Conservation (phyloP, 2,329 filamentous ascomycete genomes). For the Beauveria bassiana region DNA sequence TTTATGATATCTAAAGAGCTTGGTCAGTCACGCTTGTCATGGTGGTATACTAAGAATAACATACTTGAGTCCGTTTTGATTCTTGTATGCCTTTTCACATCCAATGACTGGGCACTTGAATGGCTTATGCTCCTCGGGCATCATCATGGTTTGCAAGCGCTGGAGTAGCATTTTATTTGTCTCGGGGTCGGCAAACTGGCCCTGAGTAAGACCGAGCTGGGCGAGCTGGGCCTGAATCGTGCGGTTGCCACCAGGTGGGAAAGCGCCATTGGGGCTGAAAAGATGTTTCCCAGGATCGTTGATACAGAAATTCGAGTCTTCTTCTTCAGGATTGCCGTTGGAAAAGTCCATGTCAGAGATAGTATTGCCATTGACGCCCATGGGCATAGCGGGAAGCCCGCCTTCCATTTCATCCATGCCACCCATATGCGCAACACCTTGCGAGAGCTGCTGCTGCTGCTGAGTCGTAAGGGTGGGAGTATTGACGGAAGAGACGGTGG, state of each 20-base stretch:
- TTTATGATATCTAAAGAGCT: constrained; percentile 51
- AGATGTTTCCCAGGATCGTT: constrained; percentile 92
- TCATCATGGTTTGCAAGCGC: constrained; percentile 52
- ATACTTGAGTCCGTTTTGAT: constrained; percentile 96
- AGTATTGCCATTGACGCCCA: constrained; percentile 46
- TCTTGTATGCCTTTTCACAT: constrained; percentile 99
- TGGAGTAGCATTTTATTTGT: constrained; percentile 54
- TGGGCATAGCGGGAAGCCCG: constrained; percentile 56
- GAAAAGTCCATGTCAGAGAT: constrained; percentile 45
- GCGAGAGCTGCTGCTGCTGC: constrained; percentile 58
- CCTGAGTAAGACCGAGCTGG: constrained; percentile 66
- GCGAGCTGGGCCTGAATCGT: constrained; percentile 61
- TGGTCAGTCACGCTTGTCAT: constrained; percentile 20
- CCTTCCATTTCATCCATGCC: constrained; percentile 64
- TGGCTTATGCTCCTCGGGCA: constrained; percentile 89
- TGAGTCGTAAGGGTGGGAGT: constrained; percentile 84
- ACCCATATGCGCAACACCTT: constrained; percentile 37
- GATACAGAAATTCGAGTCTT: constrained; percentile 54
- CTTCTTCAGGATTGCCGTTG: constrained; percentile 33
- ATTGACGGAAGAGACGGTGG: constrained; percentile 94
- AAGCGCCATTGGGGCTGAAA: constrained; percentile 74
- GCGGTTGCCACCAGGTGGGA: constrained; percentile 56
- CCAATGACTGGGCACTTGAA: constrained; percentile 97
- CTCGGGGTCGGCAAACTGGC: constrained; percentile 72
- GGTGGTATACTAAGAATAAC: constrained; percentile 19